phyloP scores from a whole-genome alignment of 306 rosid species.

The Phaseolus lunatus region DNA sequence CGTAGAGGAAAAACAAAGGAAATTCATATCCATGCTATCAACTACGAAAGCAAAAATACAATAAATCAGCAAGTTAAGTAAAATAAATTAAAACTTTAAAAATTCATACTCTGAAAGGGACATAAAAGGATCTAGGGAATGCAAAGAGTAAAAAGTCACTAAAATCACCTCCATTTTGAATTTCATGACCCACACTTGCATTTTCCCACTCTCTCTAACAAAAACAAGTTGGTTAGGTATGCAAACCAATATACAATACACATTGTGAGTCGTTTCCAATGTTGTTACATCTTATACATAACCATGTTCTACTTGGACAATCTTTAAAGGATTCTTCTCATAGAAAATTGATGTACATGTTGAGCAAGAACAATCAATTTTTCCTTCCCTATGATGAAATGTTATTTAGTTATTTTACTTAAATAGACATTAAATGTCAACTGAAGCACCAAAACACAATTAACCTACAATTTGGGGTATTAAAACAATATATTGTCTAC shows the following conservation, averaged over 20 bases:
- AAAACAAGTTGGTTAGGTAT: constrained; percentile 77
- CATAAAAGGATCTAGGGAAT: constrained; percentile 24
- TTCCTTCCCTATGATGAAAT: constrained; percentile 63
- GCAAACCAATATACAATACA: constrained; percentile 69
- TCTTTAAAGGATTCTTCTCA: constrained; percentile 71
- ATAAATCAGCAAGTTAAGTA: constrained; percentile 26
- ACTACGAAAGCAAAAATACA: constrained; percentile 25
- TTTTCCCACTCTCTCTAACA: constrained; percentile 84
- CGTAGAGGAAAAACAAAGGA: constrained; percentile 26
- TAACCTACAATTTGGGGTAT: constrained; percentile 87
- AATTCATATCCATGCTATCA: constrained; percentile 16
- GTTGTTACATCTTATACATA: constrained; percentile 69
- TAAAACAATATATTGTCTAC: constrained; percentile 70
- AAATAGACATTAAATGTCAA: constrained; percentile 36
- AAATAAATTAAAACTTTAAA: no score
- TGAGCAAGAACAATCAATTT: constrained; percentile 70
- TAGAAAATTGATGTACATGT: constrained; percentile 65
- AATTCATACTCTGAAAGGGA: constrained; percentile 15
- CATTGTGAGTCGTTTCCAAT: constrained; percentile 59
- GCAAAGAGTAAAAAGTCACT: constrained; percentile 17
- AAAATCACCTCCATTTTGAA: constrained; percentile 83
- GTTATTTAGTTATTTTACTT: constrained; percentile 37
- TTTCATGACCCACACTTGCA: constrained; percentile 90
- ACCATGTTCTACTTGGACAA: constrained; percentile 77
- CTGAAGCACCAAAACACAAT: constrained; percentile 44